Evolutionary conservation across 352 stramenopile species (phyloP), one percentile per base, ranked within the genome.

Genomic region (Pelagophyceae sp.): DNA sequence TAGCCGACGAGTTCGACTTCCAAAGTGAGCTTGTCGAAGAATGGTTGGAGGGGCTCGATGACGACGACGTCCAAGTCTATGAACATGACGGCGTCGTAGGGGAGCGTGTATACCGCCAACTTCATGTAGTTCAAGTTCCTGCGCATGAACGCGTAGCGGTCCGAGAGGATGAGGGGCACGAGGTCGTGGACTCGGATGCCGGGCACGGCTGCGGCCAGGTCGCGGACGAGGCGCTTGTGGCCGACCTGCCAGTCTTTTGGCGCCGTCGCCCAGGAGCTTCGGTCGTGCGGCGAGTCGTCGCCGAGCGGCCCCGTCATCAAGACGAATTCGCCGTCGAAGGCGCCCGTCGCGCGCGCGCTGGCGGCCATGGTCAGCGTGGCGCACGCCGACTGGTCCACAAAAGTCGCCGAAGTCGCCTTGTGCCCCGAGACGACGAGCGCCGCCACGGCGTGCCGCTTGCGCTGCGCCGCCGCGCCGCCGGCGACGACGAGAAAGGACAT

Each of bases 51-150:
- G 33, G 67, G 67, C 33, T 2, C 67, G 11, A 54, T 35, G 29
- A 74, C 37, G 20, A 74, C 67, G 29, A 74, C 38, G 67, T 74
- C 67, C 6, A 74, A 31, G 38, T 74, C 67, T 11, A 74, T 5
- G 38, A 74, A 74, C 33, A 74, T 51, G 6, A 74, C 35, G 23
- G 1, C 11, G 23, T 50, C 33, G 38, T 74, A 74, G 2, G 6
- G 2, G 27, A 74, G 37, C 11, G 2, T 6, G 38, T 74, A 74
- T 11, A 54, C 67, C 15, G 67, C 67, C 11, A 74, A 37, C 29
- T 74, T 74, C 67, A 74, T 74, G 67, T 58, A 74, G 67, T 74
- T 74, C 11, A 74, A 27, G 67, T 74, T 74, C 2, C 33, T 33
- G 5, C 29, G 19, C 33, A 74, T 51, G 67, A 74, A 74, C 11